These are phyloP conservation scores for Aspergillus luchuensis DNA, from an alignment of 2,329 filamentous ascomycete genomes.

Conservation along the genomic window DNA sequence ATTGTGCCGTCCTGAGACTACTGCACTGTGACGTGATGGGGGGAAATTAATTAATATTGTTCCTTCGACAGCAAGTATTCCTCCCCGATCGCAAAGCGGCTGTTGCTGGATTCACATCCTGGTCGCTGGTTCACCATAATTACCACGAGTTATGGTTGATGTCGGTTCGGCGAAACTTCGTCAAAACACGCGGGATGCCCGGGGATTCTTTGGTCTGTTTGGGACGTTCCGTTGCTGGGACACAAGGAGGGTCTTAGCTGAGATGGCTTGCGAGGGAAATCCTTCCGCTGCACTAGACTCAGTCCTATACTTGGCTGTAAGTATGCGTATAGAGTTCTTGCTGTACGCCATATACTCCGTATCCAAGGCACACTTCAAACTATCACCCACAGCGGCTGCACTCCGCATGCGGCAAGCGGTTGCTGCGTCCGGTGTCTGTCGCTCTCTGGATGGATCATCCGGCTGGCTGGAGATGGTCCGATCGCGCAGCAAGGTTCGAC, in stretches of 20 bases:
- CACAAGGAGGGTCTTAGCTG: neutral
- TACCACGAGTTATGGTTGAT: neutral
- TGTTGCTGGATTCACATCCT: neutral
- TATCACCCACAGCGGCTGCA: slow-evolving; percentile 12
- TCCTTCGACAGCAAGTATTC: neutral
- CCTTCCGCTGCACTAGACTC: neutral
- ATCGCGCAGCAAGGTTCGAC: slow-evolving; percentile 8
- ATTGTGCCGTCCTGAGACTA: neutral
- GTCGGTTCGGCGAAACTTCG: slow-evolving; percentile 6
- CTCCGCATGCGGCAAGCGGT: slow-evolving; percentile 21
- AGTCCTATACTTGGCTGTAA: neutral
- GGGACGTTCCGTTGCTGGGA: slow-evolving; percentile 10
- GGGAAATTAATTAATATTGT: no score
- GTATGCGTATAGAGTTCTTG: neutral
- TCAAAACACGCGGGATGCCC: neutral
- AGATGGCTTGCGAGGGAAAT: neutral
- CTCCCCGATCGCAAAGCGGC: neutral
- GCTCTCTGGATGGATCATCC: slow-evolving; percentile 10
- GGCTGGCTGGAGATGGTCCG: slow-evolving; percentile 8
- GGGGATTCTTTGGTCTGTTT: neutral
- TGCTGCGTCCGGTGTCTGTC: slow-evolving; percentile 11
- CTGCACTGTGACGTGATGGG: slow-evolving; percentile 1
- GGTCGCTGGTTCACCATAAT: neutral
- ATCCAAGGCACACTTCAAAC: neutral
- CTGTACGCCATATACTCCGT: neutral